A percentile compares a stretch with the other conserved stretches of the same genome.
Conservation (phyloP, 2,329 filamentous ascomycete species). For the Orbilia ellipsospora region DNA sequence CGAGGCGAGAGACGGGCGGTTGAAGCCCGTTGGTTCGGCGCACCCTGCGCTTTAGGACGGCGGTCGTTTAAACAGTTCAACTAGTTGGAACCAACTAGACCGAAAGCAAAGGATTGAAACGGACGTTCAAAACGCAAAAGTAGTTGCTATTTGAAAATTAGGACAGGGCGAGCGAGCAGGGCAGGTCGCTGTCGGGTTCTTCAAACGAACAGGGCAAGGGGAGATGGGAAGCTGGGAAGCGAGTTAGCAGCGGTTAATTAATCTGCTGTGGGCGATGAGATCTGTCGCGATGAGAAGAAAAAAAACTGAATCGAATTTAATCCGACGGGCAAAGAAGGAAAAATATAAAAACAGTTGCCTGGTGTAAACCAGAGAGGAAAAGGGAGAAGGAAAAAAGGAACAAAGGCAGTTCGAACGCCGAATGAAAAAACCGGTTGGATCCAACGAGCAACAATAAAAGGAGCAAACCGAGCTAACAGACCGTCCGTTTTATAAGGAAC, state of each 20-base stretch:
- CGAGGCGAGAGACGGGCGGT: conserved; percentile 32
- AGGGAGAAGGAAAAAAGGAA: not conserved
- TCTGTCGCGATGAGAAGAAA: conserved; percentile 5
- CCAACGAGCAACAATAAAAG: conserved; percentile 4
- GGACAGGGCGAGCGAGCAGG: not conserved
- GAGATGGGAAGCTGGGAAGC: not conserved
- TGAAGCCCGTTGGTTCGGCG: conserved; percentile 49
- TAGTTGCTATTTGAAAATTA: not conserved
- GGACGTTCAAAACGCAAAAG: not conserved
- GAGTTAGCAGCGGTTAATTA: not conserved
- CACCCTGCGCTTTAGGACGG: conserved; percentile 26
- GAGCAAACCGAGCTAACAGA: too few relatives aligned
- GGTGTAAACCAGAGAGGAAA: not conserved
- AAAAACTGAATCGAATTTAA: conserved; percentile 10
- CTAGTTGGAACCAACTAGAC: too few relatives aligned
- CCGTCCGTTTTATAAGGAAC: too few relatives aligned
- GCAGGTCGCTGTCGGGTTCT: not conserved
- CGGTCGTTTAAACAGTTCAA: too few relatives aligned
- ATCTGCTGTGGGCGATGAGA: conserved; percentile 7
- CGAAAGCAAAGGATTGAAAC: conserved; percentile 6
- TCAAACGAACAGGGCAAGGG: not conserved
- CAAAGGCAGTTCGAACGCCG: not conserved
- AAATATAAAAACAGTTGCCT: too few relatives aligned
- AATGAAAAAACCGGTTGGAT: not conserved
- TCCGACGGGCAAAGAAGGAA: conserved; percentile 3